A percentile compares a stretch with the other conserved stretches of the same genome.
Conservation (phyloP, 2,329 filamentous ascomycete species). For the Coniochaeta sp. region DNA sequence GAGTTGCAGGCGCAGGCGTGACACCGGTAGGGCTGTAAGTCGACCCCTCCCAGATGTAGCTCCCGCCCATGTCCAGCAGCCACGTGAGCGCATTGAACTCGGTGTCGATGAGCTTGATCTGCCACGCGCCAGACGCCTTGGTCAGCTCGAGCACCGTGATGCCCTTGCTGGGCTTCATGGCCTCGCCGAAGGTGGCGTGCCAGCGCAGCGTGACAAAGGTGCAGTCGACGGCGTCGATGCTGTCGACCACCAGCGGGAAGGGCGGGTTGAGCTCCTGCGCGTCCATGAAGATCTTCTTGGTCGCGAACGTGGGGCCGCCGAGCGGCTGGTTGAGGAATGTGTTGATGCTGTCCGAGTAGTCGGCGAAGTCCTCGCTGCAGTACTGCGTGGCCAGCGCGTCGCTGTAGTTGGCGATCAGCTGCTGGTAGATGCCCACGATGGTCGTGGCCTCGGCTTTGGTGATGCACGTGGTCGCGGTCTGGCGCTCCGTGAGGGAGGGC, state of each 20-base stretch:
- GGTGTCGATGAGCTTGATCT: constrained; percentile 20
- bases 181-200: constrained; percentile 22
- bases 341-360: constrained; percentile 26
- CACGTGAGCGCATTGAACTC: constrained; percentile 24
- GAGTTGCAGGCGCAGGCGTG: neutral
- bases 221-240: constrained; percentile 22
- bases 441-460: constrained; percentile 16
- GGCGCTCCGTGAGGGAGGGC: constrained; percentile 10
- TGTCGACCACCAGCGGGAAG: constrained; percentile 20
- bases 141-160: constrained; percentile 20
- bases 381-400: constrained; percentile 19
- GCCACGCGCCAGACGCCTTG: constrained; percentile 19
- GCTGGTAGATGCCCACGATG: constrained; percentile 19
- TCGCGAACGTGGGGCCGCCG: constrained; percentile 21
- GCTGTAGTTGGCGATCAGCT: constrained; percentile 21
- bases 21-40: neutral
- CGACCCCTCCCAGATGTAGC: constrained; percentile 19
- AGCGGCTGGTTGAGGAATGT: constrained; percentile 21
- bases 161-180: constrained; percentile 20
- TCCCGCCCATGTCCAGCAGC: constrained; percentile 22
- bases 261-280: constrained; percentile 18
- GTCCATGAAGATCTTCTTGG: constrained; percentile 23
- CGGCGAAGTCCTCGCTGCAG: constrained; percentile 20
- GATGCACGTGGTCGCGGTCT: constrained; percentile 12
- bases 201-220: constrained; percentile 19